Evolutionary conservation across 169 alveolate species (phyloP).

Genomic region (Prorocentrum cordatum): DNA sequence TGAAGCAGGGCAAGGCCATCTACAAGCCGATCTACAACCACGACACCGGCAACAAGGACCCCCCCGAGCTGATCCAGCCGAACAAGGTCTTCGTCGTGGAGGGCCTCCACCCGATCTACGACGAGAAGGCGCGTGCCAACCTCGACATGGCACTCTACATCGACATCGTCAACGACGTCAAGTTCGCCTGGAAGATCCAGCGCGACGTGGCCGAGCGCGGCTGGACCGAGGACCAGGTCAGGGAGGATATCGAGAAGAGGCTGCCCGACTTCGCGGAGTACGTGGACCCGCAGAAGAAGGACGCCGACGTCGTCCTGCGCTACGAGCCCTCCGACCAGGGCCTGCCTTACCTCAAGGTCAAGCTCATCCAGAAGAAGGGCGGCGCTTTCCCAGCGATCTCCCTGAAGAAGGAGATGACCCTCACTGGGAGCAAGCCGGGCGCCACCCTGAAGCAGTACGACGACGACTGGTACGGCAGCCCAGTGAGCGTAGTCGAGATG

Average conservation of each 20-base stretch:
- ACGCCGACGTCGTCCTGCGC: background rate
- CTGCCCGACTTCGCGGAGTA: constrained; percentile 56
- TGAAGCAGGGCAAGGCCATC: constrained; percentile 44
- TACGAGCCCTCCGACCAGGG: constrained; percentile 65
- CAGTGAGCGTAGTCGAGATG: constrained; percentile 62
- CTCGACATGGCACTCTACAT: constrained; percentile 56
- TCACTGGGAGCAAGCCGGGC: constrained; percentile 16
- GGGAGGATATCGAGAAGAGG: constrained; percentile 54
- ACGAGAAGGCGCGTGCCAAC: constrained; percentile 48
- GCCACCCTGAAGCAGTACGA: constrained; percentile 29
- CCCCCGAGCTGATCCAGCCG: constrained; percentile 65
- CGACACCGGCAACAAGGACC: constrained; percentile 69
- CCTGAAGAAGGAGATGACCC: constrained; percentile 51
- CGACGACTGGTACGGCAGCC: constrained; percentile 68
- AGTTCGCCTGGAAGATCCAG: background rate
- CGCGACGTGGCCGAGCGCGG: constrained; percentile 66
- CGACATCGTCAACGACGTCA: constrained; percentile 7
- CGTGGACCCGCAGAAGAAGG: constrained; percentile 58
- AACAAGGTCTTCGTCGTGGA: constrained; percentile 67
- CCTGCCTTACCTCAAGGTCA: constrained; percentile 49
- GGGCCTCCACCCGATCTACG: constrained; percentile 64
- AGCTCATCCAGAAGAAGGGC: background rate
- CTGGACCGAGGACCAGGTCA: constrained; percentile 70
- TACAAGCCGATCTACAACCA: constrained; percentile 69
- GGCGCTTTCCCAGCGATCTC: constrained; percentile 41